phyloP scores from a whole-genome alignment of 352 stramenopile species.

The Phytophthora podocarpi region DNA sequence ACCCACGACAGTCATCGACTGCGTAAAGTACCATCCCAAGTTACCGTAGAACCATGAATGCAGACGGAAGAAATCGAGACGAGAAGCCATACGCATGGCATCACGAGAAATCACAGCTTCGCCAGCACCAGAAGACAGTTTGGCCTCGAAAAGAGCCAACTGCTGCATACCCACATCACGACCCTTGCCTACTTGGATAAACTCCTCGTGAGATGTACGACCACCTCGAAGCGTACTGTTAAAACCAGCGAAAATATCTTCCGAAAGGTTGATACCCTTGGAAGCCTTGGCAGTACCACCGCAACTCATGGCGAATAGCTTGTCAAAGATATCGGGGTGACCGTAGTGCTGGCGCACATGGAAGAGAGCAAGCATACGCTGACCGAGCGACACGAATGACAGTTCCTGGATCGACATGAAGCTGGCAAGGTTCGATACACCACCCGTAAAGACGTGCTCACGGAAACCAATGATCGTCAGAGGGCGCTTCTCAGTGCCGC shows the following conservation, averaged over 20 bases:
- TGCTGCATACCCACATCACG: slow-evolving; percentile 99
- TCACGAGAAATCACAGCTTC: slow-evolving; percentile 98
- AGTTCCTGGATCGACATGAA: slow-evolving; percentile 91
- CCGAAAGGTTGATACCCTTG: slow-evolving; percentile 84
- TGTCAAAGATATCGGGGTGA: slow-evolving; percentile 91
- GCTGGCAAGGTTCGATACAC: slow-evolving; percentile 81
- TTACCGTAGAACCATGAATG: slow-evolving; percentile 99
- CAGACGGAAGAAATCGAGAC: slow-evolving; percentile 97
- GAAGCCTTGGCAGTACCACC: slow-evolving; percentile 84
- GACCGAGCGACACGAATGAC: slow-evolving; percentile 82
- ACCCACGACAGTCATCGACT: slow-evolving; percentile 97
- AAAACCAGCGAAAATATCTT: slow-evolving; percentile 91
- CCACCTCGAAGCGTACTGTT: slow-evolving; percentile 82
- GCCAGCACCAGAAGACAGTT: slow-evolving; percentile 95
- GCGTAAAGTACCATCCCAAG: slow-evolving; percentile 98
- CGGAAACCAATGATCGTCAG: slow-evolving; percentile 88
- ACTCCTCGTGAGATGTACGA: slow-evolving; percentile 80
- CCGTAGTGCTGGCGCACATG: slow-evolving; percentile 87
- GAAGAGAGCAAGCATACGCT: slow-evolving; percentile 80
- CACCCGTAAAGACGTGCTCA: slow-evolving; percentile 86
- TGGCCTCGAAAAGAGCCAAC: slow-evolving; percentile 98
- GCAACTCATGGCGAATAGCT: slow-evolving; percentile 82
- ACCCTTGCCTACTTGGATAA: slow-evolving; percentile 95
- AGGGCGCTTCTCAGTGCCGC: slow-evolving; percentile 65
- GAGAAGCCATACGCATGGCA: slow-evolving; percentile 94